Evolutionary conservation across 2,329 filamentous ascomycete genomes (phyloP), one percentile per base, ranked within the genome.

Genomic region (Aschersonia sp.): DNA sequence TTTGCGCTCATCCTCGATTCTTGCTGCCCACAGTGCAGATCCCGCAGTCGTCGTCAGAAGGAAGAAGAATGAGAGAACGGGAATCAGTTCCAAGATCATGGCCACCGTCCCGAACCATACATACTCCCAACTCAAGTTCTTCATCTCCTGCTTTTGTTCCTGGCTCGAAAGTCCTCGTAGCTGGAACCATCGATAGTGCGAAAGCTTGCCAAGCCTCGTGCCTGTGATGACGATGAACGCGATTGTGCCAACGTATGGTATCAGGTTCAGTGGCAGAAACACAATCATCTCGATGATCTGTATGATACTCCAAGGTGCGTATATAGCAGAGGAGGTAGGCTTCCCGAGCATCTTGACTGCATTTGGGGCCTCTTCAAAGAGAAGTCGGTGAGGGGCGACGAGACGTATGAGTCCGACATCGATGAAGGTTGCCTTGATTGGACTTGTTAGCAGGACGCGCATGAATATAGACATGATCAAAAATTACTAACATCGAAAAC

Each of bases 21-120:
- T 80, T 2, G 82, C 82, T 2, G 81, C 86, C 89, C 91, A 97
- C 38, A 97, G 68, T 1, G 88, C 91, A 43, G 86, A 83, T 2
- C 91, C 92, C 28, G 81, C 79, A 1, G 89, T 84, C 3, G 85
- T 89, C 0, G 91, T 96, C 54, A 98, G 68, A 40, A 97, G 73
- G 62, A 97, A 96, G 60, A 97, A 81, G 74, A 98, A 94, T n/a
- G 85, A 94, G 45, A 96, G 65, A 9, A 91, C 74, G 1, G 92
- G 92, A 6, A 96, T 74, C n/a, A 97, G 74, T 66, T 96, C 87
- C 31, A 97, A 66, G 5, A 88, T 63, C 68, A 96, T 78, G 45
- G 89, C 86, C 4, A 92, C 74, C 1, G 85, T 87, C 12, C 92
- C 92, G 59, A 97, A 96, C 87, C 87, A 94, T 10, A 88, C 82